Evolutionary conservation across 163 green algal genomes (phyloP), one percentile per base, ranked within the genome.

Genomic region (Scenedesmus sp.): DNA sequence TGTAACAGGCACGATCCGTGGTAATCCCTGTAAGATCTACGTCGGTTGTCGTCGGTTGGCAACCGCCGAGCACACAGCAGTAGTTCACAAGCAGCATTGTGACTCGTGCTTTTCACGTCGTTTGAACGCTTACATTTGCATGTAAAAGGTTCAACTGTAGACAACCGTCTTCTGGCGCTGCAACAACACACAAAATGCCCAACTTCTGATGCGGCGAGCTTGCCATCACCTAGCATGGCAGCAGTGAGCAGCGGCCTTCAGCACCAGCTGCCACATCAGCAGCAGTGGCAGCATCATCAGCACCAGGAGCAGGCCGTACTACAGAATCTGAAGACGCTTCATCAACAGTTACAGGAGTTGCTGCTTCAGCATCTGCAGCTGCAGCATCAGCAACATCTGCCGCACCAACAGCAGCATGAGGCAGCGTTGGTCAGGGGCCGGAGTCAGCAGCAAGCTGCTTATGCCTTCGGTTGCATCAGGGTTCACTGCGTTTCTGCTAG

Each of bases 221-320:
- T 76, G 65, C 65, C 65, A 40, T 76, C 9, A 37, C 30, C 30
- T 76, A 76, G 65, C 65, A 76, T 76, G 65, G 65, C 65, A 76
- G 65, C 65, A 40, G 65, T 76, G 65, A 76, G 30, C 65, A 76
- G 65, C 30, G 65, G 65, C 30, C 26, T 4, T 40, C 65, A 76
- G 30, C 65, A 76, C 30, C 30, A 76, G 65, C 65, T 76, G 65
- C 65, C 65, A 76, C 65, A 76, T 76, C 65, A 76, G 65, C 65
- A 76, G 65, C 65, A 76, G 65, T 18, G 65, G 65, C 65, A 76
- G 65, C 65, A 76, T 2, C 65, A 76, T 15, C 65, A 72, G 59
- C 59, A 40, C 37, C 65, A 76, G 30, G 30, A 76, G 18, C 65
- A 76, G 30, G 49, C 49, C 13, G 0, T 0, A 15, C 49, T 20